Evolutionary conservation across 495 filamentous ascomycete species (phyloP).

Genomic region (Thozetella sp.): DNA sequence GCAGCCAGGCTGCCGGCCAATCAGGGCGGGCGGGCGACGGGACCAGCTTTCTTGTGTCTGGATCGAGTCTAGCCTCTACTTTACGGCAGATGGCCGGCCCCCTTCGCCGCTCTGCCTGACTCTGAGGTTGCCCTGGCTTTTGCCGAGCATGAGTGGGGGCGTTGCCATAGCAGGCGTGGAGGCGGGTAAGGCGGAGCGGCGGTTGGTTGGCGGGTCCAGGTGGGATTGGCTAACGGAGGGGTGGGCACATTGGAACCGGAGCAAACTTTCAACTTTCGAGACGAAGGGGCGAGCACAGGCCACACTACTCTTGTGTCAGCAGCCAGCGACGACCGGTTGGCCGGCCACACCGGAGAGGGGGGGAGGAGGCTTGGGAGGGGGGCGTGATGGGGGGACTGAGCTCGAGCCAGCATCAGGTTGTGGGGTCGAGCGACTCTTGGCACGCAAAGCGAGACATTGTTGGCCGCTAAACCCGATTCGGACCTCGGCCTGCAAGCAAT

Average conservation of each 20-base stretch:
- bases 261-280: neutral
- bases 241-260: neutral
- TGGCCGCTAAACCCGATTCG: neutral
- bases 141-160: neutral
- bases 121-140: neutral
- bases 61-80: neutral
- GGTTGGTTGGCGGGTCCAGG: neutral
- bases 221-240: neutral
- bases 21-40: neutral
- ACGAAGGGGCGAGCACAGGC: constrained; percentile 1
- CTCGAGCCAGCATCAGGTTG: too few relatives aligned
- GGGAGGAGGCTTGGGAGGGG: too few relatives aligned
- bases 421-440: neutral
- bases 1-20: neutral
- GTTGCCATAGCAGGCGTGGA: neutral
- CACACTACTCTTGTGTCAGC: neutral
- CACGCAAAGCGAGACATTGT: constrained; percentile 2
- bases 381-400: too few relatives aligned
- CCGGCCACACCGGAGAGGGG: neutral
- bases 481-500: neutral
- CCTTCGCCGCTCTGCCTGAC: too few relatives aligned
- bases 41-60: neutral
- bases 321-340: neutral
- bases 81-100: neutral
- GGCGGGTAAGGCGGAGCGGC: neutral